These are phyloP conservation scores for Albifimbria verrucaria DNA, from an alignment of 2,329 filamentous ascomycete genomes.

Conservation along the genomic window DNA sequence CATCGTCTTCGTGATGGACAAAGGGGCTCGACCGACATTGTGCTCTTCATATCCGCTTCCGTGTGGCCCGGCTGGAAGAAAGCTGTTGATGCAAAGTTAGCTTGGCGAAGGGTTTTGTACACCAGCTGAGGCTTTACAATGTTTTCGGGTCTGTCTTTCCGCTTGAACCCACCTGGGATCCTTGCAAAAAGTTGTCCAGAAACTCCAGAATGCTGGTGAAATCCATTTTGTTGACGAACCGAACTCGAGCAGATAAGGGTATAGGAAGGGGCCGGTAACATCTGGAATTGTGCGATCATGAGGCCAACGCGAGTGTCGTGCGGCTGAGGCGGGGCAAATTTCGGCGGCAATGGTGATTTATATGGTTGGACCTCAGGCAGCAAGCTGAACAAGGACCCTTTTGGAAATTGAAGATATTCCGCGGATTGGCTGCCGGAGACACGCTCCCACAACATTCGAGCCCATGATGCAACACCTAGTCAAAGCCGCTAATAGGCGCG, in stretches of 20 bases:
- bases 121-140: background rate
- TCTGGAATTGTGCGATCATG: background rate
- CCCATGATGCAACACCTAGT: no score
- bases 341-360: background rate
- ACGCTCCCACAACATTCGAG: no score
- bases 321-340: background rate
- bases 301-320: background rate
- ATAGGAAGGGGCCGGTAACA: background rate
- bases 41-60: background rate
- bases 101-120: background rate
- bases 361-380: background rate
- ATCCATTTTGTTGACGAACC: background rate
- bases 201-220: background rate
- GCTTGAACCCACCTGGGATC: background rate
- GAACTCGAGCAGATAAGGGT: background rate
- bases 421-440: background rate
- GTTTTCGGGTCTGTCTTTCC: background rate
- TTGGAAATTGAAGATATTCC: background rate
- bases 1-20: background rate
- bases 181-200: background rate
- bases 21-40: background rate
- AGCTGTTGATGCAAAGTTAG: background rate
- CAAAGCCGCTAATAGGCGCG: no score
- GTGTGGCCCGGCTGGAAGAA: background rate
- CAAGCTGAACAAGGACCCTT: background rate